Evolutionary conservation across 352 stramenopile genomes (phyloP), one percentile per base, ranked within the genome.

Genomic region (Elongisporangium prolatum): DNA sequence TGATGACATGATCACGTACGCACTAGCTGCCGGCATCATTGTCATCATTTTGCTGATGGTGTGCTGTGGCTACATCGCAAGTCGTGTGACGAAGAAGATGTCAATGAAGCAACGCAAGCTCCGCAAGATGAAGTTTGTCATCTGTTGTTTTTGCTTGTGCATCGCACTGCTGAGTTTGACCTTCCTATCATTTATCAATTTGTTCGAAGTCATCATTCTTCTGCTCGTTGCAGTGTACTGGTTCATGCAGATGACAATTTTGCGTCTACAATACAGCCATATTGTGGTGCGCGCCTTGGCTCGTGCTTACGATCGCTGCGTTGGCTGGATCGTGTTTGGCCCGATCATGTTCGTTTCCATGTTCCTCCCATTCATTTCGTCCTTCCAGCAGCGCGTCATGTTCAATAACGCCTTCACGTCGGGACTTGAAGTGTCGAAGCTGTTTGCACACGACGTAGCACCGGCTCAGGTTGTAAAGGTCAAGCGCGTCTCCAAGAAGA

Each of bases 361-460:
- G 86, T 95, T 95, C 75, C 63, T 95, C 68, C 86, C 86, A 16
- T 95, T 95, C 71, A 86, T 95, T 62, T 79, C 82, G 18, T 80
- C 73, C 10, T 95, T 93, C 77, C 86, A 95, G 72, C 84, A 95
- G 69, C 84, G 86, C 55, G 81, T 95, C 56, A 95, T 95, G 86
- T 95, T 95, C 64, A 95, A 95, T 74, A 92, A 89, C 60, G 86
- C 86, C 21, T 95, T 95, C 65, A 95, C 84, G 52, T 92, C 86
- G 13, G 86, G 86, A 28, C 66, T 95, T 8, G 86, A 95, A 60
- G 86, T 95, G 52, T 93, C 86, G 59, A 95, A 93, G 72, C 82
- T 95, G 28, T 93, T 95, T 60, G 75, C 86, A 18, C 83, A 95
- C 71, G 86, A 95, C 37, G 86, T 90, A 57, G 83, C 83, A 2